These are phyloP conservation scores for Leucocoprinus sp. DNA, from an alignment of 768 basidiomycete genomes.

Conservation along the genomic window DNA sequence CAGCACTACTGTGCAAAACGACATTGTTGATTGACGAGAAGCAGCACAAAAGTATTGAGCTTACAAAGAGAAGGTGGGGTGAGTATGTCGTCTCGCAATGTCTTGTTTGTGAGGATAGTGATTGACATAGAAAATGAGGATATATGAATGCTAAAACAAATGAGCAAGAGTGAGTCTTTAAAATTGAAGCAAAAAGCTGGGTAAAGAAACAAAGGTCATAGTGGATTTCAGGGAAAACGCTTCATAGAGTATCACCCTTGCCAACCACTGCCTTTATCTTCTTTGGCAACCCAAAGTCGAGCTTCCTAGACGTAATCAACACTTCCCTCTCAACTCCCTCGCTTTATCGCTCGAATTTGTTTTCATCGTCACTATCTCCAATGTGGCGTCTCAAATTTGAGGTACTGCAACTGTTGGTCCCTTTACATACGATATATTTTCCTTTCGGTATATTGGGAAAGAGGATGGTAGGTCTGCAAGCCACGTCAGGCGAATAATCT, in stretches of 20 bases:
- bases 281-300: constrained; percentile 12
- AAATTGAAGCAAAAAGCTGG: neutral
- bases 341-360: constrained; percentile 9
- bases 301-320: constrained; percentile 7
- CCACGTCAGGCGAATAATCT: too few species aligned
- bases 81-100: too few species aligned
- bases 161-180: too few species aligned
- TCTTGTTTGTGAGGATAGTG: too few species aligned
- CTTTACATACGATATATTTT: neutral
- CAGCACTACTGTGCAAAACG: too few species aligned
- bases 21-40: too few species aligned
- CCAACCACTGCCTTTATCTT: neutral
- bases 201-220: too few species aligned
- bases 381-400: constrained; percentile 5
- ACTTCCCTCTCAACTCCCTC: constrained; percentile 6
- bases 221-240: neutral
- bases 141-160: too few species aligned
- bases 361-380: constrained; percentile 6
- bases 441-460: constrained; percentile 32
- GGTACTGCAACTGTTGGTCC: neutral
- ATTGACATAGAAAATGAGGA: neutral
- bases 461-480: constrained; percentile 46
- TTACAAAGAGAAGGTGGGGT: too few species aligned
- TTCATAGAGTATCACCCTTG: neutral
- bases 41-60: too few species aligned